Conservation (phyloP, 805 yeast species). For the Saccharomycopsis vini region DNA sequence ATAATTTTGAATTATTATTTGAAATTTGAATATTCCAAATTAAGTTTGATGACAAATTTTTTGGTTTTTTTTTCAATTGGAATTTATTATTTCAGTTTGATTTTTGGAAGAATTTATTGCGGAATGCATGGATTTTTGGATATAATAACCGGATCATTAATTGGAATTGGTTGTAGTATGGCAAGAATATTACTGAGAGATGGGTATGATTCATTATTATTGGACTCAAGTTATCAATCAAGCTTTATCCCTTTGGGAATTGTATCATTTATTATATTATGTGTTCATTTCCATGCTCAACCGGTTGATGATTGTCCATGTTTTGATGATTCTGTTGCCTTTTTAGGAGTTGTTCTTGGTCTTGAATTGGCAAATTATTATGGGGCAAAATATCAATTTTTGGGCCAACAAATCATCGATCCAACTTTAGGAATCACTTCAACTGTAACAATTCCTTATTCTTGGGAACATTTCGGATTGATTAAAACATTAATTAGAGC, state of each 20-base stretch:
- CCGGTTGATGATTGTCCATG: constrained; percentile 96
- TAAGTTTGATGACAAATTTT: constrained; percentile 13
- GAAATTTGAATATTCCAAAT: constrained; percentile 7
- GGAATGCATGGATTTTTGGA: constrained; percentile 97
- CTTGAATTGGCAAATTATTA: constrained; percentile 55
- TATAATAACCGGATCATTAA: constrained; percentile 49
- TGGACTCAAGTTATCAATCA: constrained; percentile 8
- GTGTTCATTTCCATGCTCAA: constrained; percentile 63
- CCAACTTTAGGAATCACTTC: constrained; percentile 19
- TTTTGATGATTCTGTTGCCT: constrained; percentile 90
- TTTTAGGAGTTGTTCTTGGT: constrained; percentile 80
- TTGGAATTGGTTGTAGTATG: constrained; percentile 51
- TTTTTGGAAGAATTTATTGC: constrained; percentile 80
- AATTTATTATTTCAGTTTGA: constrained; percentile 54
- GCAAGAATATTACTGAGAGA: constrained; percentile 25
- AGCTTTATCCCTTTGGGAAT: constrained; percentile 28
- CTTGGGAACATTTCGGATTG: constrained; percentile 35
- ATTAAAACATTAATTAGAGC: constrained; percentile 38
- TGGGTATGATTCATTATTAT: constrained; percentile 21
- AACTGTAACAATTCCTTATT: constrained; percentile 35
- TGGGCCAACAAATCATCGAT: constrained; percentile 18
- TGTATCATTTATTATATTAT: constrained; percentile 33
- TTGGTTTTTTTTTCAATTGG: constrained; percentile 21
- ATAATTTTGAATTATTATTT: constrained; percentile 29
- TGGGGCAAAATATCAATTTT: constrained; percentile 23